A percentile compares a stretch with the other conserved stretches of the same genome.
phyloP scores from a whole-genome alignment of 108 stramenopile genomes.

The Cyclotella atomus region DNA sequence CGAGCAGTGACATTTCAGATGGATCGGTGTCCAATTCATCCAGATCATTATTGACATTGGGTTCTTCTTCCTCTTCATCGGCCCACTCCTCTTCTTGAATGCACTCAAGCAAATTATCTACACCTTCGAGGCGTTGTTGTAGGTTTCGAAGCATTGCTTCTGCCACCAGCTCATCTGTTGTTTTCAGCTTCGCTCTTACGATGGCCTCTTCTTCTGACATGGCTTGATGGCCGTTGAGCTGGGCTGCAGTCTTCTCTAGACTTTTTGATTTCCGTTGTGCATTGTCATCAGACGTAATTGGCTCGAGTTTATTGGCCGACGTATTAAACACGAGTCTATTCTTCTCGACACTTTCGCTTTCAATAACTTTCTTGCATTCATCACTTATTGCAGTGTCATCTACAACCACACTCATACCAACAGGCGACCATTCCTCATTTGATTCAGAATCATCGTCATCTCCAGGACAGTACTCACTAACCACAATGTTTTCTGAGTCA shows the following conservation, averaged over 20 bases:
- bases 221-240: conserved; percentile 5
- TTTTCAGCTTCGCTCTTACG: conserved; percentile 36
- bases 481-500: conserved; percentile 2
- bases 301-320: conserved; percentile 18
- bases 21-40: neutral
- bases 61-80: conserved; percentile 53
- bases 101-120: conserved; percentile 55
- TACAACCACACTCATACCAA: conserved; percentile 35
- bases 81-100: conserved; percentile 67
- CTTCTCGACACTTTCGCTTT: neutral
- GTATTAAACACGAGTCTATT: neutral
- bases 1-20: conserved; percentile 42
- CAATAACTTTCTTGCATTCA: neutral
- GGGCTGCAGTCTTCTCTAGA: neutral
- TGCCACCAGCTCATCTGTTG: conserved; percentile 41
- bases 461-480: neutral
- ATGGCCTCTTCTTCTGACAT: conserved; percentile 17
- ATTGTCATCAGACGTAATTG: conserved; percentile 35
- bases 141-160: conserved; percentile 48
- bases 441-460: conserved; percentile 16
- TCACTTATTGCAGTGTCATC: neutral
- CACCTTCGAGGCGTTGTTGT: conserved; percentile 45
- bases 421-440: conserved; percentile 41
- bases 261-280: conserved; percentile 17
- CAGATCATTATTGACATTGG: neutral